A percentile compares a stretch with the other conserved stretches of the same genome.
Conservation (phyloP, 257 asterid species). For the Ophiorrhiza pumila region DNA sequence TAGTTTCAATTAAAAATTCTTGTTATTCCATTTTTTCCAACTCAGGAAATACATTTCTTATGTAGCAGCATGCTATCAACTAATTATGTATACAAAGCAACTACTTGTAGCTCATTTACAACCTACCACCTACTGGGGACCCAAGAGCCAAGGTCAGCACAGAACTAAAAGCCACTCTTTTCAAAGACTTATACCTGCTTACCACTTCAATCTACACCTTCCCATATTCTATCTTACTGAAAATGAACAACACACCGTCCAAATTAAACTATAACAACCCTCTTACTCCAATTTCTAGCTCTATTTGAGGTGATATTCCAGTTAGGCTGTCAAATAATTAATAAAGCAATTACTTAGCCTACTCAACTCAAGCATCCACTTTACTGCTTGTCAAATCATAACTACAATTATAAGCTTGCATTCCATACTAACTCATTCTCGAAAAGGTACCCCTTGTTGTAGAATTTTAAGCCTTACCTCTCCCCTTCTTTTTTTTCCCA, state of each 20-base stretch:
- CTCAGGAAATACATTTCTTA: no score
- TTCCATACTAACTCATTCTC: no score
- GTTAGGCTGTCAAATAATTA: not conserved
- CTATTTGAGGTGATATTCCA: not conserved
- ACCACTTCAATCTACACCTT: not conserved
- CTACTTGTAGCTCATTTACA: no score
- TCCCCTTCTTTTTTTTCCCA: no score
- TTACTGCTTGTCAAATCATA: no score
- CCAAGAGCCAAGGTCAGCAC: not conserved
- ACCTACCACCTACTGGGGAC: no score
- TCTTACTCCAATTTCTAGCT: not conserved
- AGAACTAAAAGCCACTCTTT: not conserved
- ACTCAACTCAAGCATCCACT: not conserved
- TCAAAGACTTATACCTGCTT: not conserved
- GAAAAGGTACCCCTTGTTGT: no score
- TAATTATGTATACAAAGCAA: not conserved
- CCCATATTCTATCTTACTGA: not conserved
- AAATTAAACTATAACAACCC: no score
- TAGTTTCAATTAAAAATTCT: not conserved
- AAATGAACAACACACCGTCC: not conserved
- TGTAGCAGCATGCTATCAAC: not conserved
- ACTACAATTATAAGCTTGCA: no score
- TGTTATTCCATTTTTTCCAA: not conserved
- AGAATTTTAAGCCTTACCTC: no score
- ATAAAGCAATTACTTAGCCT: no score